These are phyloP conservation scores for Dryas drummondii DNA, from an alignment of 306 rosid genomes.

Conservation along the genomic window DNA sequence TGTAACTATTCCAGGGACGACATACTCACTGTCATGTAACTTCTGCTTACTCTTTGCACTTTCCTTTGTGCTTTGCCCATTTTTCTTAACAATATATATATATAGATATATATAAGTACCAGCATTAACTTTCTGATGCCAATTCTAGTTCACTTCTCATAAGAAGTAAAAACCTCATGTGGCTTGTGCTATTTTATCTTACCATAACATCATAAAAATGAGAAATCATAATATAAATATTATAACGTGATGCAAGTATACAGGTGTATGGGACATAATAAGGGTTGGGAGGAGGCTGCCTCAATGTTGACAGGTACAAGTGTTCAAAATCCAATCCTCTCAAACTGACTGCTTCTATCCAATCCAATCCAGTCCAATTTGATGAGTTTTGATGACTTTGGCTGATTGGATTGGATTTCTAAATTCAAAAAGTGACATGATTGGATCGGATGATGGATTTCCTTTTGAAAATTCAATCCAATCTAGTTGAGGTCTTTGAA, in stretches of 20 bases:
- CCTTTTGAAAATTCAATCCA: too few species aligned
- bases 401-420: too few species aligned
- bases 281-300: slow-evolving; percentile 99
- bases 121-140: not conserved
- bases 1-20: slow-evolving; percentile 75
- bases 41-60: slow-evolving; percentile 12
- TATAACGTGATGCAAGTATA: slow-evolving; percentile 28
- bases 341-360: too few species aligned
- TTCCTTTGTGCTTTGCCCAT: not conserved
- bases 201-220: too few species aligned
- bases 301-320: slow-evolving; percentile 68
- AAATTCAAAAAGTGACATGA: too few species aligned
- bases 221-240: not conserved
- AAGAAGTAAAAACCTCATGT: not conserved
- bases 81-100: not conserved
- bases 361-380: too few species aligned
- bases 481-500: too few species aligned
- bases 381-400: too few species aligned
- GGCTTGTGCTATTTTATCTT: not conserved
- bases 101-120: not conserved
- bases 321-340: too few species aligned
- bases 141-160: not conserved
- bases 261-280: slow-evolving; percentile 99
- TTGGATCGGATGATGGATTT: too few species aligned
- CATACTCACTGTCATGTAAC: slow-evolving; percentile 81